Base-by-base conservation (phyloP, 2,329 filamentous ascomycete genomes). In the Monilinia polystroma region DNA sequence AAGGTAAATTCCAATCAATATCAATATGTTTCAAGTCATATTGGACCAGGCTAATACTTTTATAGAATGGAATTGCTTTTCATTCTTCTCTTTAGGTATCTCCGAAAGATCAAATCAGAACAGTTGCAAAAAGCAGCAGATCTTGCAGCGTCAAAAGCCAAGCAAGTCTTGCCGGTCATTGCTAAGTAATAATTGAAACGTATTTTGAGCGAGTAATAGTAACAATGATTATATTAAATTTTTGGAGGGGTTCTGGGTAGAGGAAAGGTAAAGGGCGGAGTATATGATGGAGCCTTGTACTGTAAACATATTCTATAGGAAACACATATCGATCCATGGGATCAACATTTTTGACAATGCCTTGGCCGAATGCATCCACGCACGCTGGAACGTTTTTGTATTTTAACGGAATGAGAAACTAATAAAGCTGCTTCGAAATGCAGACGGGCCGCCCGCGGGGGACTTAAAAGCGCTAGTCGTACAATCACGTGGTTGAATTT, bases 1-100 rank as follows among this genome's bases (percentile, higher is more conserved):
- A 80, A 86, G 93, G 91, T 93, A 83, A 72, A 83, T 63, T 55
- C 53, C 12, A 35, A 55, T 57, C 35, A 59, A 12, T 63, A 57
- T 4, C 20, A 49, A 32, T 59, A 11, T 54, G 10, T 54, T 58
- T 49, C 16, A 23, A 16, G 20, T 55, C 18, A n/a, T 35, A 23
- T 18, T 32, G 26, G 16, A 69, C 66, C 55, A 51, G 55, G 23
- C 47, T 67, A 67, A 68, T 51, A 55, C 32, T 71, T 56, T 68
- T 56, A 62, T 68, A 92, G 91, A 72, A 91, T 98, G 79, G 95
- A 98, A 78, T 81, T 98, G 20, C 77, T 93, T 55, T 98, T 97
- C 77, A 82, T 98, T 70, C 81, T 97, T 38, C 84, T 99, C 62
- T 88, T 97, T 78, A 87, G 92, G 73, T 96, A 95, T 74, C 76